A percentile compares a stretch with the other conserved stretches of the same genome.
Conservation (phyloP, 108 stramenopile species). For the Nannochloropsis gaditana region DNA sequence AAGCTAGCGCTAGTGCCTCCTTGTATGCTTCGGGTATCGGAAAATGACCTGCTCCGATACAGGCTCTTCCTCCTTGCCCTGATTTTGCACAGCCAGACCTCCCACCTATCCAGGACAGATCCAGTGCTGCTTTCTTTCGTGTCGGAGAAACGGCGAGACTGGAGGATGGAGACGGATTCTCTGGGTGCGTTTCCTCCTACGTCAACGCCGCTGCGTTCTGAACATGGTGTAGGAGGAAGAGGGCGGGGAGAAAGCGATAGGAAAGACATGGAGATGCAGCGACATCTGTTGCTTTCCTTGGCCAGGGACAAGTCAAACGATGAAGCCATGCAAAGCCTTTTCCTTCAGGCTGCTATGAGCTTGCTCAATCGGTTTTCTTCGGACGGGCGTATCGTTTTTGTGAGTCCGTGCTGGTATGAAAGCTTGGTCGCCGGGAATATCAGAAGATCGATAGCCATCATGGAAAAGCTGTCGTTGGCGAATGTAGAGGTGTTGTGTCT, state of each 20-base stretch:
- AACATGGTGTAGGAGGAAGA: neutral
- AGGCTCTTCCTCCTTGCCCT: neutral
- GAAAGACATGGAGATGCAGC: neutral
- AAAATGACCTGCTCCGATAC: neutral
- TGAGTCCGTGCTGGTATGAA: neutral
- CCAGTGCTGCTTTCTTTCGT: neutral
- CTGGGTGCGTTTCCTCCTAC: too few species aligned
- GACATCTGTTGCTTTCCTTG: neutral
- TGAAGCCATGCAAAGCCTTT: neutral
- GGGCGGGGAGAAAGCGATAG: neutral
- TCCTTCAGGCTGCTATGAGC: neutral
- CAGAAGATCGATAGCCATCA: neutral
- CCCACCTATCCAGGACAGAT: neutral
- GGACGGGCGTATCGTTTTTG: neutral
- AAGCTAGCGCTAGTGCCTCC: neutral
- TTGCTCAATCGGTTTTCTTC: neutral
- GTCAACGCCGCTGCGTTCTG: too few species aligned
- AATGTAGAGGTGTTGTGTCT: neutral
- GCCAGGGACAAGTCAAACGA: neutral
- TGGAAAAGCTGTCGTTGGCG: neutral
- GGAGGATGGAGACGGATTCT: too few species aligned
- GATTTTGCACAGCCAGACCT: constrained; percentile 18
- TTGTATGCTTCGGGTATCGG: neutral
- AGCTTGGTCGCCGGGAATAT: neutral
- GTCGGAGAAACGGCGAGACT: neutral